Base-by-base conservation (phyloP, 2,329 filamentous ascomycete genomes). In the Colletotrichum aenigma region DNA sequence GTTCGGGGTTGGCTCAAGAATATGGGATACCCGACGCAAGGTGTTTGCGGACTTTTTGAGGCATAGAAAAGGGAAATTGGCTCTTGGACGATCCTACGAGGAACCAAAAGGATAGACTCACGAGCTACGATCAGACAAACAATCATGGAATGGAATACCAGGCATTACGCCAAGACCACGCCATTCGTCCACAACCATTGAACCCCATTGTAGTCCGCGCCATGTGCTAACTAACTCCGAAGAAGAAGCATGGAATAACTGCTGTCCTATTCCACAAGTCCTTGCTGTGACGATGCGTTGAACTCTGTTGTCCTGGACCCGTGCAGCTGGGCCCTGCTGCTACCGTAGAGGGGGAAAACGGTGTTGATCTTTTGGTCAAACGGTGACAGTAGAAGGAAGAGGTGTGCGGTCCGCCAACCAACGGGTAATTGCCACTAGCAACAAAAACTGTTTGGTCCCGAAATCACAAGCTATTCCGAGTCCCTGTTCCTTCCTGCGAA, bases 91-190 rank as follows among this genome's bases (percentile, higher is more conserved):
- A 76, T 74, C 70, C 74, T 52, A 60, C 52, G 28, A 71, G 70
- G 69, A 67, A 71, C 36, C 36, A 65, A 61, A 71, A 75, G 77
- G 75, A 79, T 80, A 80, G 78, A 79, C 71, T 79, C 72, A 80
- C 70, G 79, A 80, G 77, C 76, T 79, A 78, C 69, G 77, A 75
- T 75, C 52, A 77, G 74, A 78, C 64, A 52, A 21, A 52, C 43
- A 52, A 52, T 52, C n/a, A 71, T 56, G 26, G 48, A 71, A 71
- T 67, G 71, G 66, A 79, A 75, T 75, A 72, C 32, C 34, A 76
- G 74, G 74, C 74, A 36, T 32, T 8, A 48, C 65, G 65, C 73
- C 74, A 60, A 21, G 28, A 60, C 21, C 15, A 65, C 24, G 56
- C 52, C 43, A 55, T 36, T 34, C 34, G 18, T 43, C 24, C 36